A percentile compares a stretch with the other conserved stretches of the same genome.
phyloP scores from a whole-genome alignment of 805 yeast genomes.

The Isabelozyma gotoi region DNA sequence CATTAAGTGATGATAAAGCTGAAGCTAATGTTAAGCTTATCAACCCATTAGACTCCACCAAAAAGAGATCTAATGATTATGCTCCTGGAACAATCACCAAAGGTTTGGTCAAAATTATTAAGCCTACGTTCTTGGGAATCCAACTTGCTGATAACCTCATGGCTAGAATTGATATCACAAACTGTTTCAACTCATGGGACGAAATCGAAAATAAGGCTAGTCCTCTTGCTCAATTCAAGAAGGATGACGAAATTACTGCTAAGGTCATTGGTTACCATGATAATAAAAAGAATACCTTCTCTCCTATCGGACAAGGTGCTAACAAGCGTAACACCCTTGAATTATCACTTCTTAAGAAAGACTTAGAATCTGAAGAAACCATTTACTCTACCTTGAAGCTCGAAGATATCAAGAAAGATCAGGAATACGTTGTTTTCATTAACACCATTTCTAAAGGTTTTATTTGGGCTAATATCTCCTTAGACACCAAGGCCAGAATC shows the following conservation, averaged over 20 bases:
- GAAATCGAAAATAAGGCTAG: conserved; percentile 57
- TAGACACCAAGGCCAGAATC: conserved; percentile 64
- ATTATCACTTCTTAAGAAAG: conserved; percentile 53
- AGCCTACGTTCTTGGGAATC: conserved; percentile 73
- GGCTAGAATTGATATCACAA: conserved; percentile 78
- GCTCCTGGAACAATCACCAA: conserved; percentile 60
- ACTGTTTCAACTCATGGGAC: conserved; percentile 53
- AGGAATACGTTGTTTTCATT: conserved; percentile 57
- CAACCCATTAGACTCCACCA: conserved; percentile 61
- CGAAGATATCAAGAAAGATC: conserved; percentile 48
- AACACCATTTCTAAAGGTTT: conserved; percentile 61
- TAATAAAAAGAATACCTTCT: conserved; percentile 61
- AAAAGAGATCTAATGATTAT: conserved; percentile 50
- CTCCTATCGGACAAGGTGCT: conserved; percentile 59
- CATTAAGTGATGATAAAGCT: conserved; percentile 39
- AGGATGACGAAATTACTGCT: conserved; percentile 58
- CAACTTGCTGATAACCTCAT: conserved; percentile 72
- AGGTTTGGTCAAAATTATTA: conserved; percentile 60
- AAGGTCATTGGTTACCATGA: conserved; percentile 78
- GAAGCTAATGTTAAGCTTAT: conserved; percentile 26
- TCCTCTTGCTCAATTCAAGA: conserved; percentile 60
- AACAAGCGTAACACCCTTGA: conserved; percentile 61
- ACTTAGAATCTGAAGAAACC: conserved; percentile 23
- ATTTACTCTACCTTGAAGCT: conserved; percentile 31
- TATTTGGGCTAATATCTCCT: conserved; percentile 70